phyloP scores from a whole-genome alignment of 805 yeast species.

The Candida gorgasii region DNA sequence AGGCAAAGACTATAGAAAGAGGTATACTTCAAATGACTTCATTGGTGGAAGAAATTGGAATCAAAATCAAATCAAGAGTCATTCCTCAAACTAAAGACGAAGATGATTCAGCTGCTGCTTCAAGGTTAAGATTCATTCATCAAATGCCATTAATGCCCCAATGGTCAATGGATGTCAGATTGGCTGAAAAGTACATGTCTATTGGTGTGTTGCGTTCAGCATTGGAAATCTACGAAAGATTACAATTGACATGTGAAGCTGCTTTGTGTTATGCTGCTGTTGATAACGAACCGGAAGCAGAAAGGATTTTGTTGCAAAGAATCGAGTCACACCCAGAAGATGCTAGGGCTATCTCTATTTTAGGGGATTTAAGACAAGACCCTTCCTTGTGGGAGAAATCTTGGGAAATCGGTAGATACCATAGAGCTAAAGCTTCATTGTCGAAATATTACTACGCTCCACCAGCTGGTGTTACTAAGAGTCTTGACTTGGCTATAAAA shows the following conservation, averaged over 20 bases:
- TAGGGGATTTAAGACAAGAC: conserved; percentile 83
- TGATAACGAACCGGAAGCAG: conserved; percentile 71
- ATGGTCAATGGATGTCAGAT: conserved; percentile 77
- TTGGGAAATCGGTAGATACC: conserved; percentile 82
- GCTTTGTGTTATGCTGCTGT: conserved; percentile 90
- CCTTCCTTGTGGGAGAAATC: conserved; percentile 79
- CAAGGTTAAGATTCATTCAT: conserved; percentile 68
- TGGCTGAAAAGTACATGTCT: conserved; percentile 86
- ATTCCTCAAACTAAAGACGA: conserved; percentile 43
- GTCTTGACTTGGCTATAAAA: conserved; percentile 54
- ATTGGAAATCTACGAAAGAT: conserved; percentile 79
- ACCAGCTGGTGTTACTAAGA: conserved; percentile 51
- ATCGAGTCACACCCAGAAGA: conserved; percentile 63
- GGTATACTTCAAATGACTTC: conserved; percentile 93
- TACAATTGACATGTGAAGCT: conserved; percentile 74
- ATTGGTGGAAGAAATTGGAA: conserved; percentile 83
- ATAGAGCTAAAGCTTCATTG: conserved; percentile 82
- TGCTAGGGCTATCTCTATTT: conserved; percentile 78
- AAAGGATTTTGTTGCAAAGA: conserved; percentile 54
- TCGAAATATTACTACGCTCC: conserved; percentile 72
- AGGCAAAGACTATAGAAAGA: conserved; percentile 86
- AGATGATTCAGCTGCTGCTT: conserved; percentile 41
- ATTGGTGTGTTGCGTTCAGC: conserved; percentile 87
- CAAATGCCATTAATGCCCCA: conserved; percentile 76
- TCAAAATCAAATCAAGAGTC: conserved; percentile 56